phyloP scores from a whole-genome alignment of 495 filamentous ascomycete species.

The Daldinia childiae region DNA sequence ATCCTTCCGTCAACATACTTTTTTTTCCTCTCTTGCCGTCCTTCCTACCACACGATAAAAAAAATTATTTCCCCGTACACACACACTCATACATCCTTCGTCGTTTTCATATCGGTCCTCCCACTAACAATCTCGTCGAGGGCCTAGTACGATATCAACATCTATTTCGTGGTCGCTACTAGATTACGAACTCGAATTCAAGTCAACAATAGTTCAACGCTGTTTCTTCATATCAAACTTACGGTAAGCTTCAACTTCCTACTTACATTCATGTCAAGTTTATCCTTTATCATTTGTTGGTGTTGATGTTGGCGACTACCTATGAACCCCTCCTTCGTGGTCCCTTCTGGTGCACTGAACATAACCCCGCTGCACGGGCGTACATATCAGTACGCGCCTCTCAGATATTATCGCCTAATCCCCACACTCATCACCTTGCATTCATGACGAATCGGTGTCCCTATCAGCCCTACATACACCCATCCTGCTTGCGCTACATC shows the following conservation, averaged over 20 bases:
- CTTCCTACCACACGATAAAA: conserved; percentile 3
- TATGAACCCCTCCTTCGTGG: conserved; percentile 7
- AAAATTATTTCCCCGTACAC: background rate
- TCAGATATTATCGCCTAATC: background rate
- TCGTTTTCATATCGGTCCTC: background rate
- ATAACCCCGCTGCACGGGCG: conserved; percentile 2
- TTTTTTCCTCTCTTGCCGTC: background rate
- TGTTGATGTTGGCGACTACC: background rate
- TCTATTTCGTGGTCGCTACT: background rate
- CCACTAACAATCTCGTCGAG: background rate
- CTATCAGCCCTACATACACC: conserved; percentile 13
- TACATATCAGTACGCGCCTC: background rate
- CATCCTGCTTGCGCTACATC: conserved; percentile 4
- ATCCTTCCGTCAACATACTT: conserved; percentile 8
- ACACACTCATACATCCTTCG: background rate
- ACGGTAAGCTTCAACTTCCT: background rate
- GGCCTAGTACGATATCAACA: background rate
- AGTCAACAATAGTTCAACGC: background rate
- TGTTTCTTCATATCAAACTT: background rate
- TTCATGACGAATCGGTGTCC: conserved; percentile 10
- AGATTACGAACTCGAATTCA: background rate
- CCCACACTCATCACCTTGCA: conserved; percentile 19
- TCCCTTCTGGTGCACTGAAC: background rate
- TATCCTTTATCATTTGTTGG: background rate
- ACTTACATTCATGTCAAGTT: background rate